Base-by-base conservation (phyloP, 768 basidiomycete genomes). In the Symmetrospora coprosmae region DNA sequence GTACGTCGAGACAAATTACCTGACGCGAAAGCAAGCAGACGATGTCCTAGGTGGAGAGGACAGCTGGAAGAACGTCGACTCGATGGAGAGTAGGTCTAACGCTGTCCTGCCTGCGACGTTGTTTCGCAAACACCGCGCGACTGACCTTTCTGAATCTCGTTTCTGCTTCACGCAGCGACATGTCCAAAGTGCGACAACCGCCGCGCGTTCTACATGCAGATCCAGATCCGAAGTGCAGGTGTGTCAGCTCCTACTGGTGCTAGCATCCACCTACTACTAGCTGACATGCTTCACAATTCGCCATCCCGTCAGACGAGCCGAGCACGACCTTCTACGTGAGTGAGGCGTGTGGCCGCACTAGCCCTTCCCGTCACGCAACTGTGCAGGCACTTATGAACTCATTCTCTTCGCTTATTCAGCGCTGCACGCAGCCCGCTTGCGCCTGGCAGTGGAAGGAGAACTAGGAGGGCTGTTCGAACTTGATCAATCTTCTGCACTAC, bases 191-290 rank as follows among this genome's bases (percentile, higher is more conserved):
- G 92, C 71, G 90, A 91, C 69, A 76, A 83, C 70, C 77, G 80
- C 45, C 76, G 82, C 47, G 91, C 92, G 3, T 96, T 90, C 73
- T 99, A 86, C 74, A 87, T 90, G 70, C 90, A 96, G 75, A 76
- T 97, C 14, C 94, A 99, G 71, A 99, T 96, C 63, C 76, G 92
- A 43, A 91, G 87, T 66, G 88, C 87, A 0, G 87, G 87, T 90
- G 69, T 21, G 2, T 52, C 33, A 40, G 34, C 38, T 25, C n/a
- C n/a, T n/a, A n/a, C n/a, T n/a, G n/a, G n/a, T n/a, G n/a, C n/a
- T n/a, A n/a, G n/a, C n/a, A 4, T 61, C 58, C 19, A 62, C 64
- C 28, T 13, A 16, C 11, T 16, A 13, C 14, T 14, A 13, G 13
- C 23, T 21, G 41, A 17, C 14, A 9, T 9, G 16, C 21, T 45